Conservation (phyloP, 2,329 filamentous ascomycete species). For the Exutisphaerella laricina region DNA sequence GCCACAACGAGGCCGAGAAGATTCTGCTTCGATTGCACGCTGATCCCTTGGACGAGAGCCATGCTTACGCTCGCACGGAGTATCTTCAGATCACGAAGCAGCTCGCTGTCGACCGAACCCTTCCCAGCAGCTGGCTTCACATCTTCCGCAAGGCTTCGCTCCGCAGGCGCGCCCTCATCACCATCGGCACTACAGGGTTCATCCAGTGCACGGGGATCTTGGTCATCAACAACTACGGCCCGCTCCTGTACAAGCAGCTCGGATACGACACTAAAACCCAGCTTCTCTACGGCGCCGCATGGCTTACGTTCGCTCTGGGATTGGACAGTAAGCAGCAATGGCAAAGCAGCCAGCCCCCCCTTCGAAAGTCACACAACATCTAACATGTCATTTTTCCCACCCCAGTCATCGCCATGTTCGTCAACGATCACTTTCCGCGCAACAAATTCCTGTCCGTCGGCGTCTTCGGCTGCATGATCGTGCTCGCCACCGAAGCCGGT, state of each 20-base stretch:
- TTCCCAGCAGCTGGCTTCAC: conserved; percentile 24
- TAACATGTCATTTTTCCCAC: not conserved
- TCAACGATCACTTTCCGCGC: conserved; percentile 17
- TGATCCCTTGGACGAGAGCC: conserved; percentile 21
- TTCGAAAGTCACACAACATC: conserved; percentile 9
- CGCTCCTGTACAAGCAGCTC: conserved; percentile 28
- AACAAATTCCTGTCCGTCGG: conserved; percentile 18
- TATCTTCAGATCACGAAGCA: conserved; percentile 31
- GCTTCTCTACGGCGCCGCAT: conserved; percentile 29
- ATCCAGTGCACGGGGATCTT: conserved; percentile 31
- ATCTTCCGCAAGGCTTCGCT: conserved; percentile 29
- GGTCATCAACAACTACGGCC: conserved; percentile 31
- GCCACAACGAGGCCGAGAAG: conserved; percentile 18
- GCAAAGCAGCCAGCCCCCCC: too few relatives aligned
- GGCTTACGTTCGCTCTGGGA: conserved; percentile 28
- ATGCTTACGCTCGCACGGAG: conserved; percentile 27
- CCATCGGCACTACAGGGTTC: conserved; percentile 27
- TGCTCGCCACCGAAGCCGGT: conserved; percentile 17
- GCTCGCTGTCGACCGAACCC: conserved; percentile 27
- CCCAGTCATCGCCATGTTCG: not conserved
- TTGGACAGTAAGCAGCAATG: conserved; percentile 15
- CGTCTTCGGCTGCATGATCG: conserved; percentile 21
- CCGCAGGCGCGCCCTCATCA: conserved; percentile 25
- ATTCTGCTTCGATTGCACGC: conserved; percentile 24
- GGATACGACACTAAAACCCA: conserved; percentile 27